Base-by-base conservation (phyloP, 192 early-diverging fungal genomes). In the Coemansia sp. region DNA sequence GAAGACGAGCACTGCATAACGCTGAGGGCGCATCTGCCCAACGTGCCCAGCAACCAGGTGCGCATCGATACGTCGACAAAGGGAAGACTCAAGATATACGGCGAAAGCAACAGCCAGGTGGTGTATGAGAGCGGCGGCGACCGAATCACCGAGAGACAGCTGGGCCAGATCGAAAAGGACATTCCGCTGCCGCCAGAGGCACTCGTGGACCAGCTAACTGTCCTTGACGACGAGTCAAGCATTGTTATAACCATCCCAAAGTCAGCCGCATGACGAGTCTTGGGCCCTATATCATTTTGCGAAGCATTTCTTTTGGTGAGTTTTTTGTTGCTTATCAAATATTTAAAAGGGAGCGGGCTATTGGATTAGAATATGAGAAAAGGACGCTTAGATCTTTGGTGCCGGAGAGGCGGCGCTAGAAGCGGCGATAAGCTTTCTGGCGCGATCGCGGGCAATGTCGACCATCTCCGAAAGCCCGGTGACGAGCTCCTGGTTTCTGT, bases 381-480 rank as follows among this genome's bases (percentile, higher is more conserved):
- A 25, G 18, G 13, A 35, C 22, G 6, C 45, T 45, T 58, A 80
- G 27, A 80, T 68, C 55, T 71, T 74, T 47, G 77, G 62, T 8
- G 60, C 13, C 24, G 14, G 32, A 14, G 62, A 29, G 28, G 20
- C 24, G 32, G 22, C 42, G 1, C 32, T 18, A 5, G 64, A 30
- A n/a, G 59, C 58, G 22, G 59, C 61, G 9, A 65, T 59, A 45
- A 60, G 68, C 78, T 94, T 94, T 55, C 76, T 83, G 22, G 90
- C 81, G 32, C 93, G 85, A 73, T 92, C 90, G 45, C 84, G 81
- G 0, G 91, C 93, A 84, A 94, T 94, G 19, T 76, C 61, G 58
- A 92, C 86, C 90, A 93, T 91, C 55, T 92, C 90, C 0, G 67
- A 63, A 45, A 95, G 78, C 3, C 90, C 93, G 14, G 71, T 85